Base-by-base conservation (phyloP, 2,329 filamentous ascomycete genomes). In the Ophiostoma populinum region DNA sequence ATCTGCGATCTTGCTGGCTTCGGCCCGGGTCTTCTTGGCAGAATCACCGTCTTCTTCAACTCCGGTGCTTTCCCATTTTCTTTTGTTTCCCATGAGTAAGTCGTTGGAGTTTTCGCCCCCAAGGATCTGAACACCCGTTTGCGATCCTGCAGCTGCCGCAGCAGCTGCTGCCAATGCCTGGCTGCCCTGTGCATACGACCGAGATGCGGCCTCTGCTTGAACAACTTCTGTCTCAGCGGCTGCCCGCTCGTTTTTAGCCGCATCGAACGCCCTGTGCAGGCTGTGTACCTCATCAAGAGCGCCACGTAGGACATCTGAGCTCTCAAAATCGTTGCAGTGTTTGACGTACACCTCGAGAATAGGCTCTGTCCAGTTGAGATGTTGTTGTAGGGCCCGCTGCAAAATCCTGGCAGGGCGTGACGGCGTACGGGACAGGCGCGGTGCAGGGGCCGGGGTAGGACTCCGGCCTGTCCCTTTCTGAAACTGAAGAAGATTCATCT, bases 271-370 rank as follows among this genome's bases (percentile, higher is more conserved):
- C 50, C 73, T 81, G 40, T 61, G 66, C 4, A 73, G 67, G 49
- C 78, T 77, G 44, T 83, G 71, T 7, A 80, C 74, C 40, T 75
- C 70, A 42, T 92, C 73, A 12, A 81, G 63, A 5, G 80, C 82
- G 43, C 66, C 65, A 37, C 85, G 76, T 7, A 94, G 63, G 32
- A 75, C 75, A 18, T 79, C 65, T 1, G 81, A 75, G 36, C 75
- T 71, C 53, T 94, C 87, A 47, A 93, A 86, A 48, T 92, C 82
- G 52, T 92, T 85, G 51, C 86, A 93, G 51, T 87, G 80, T 40
- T 75, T 70, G 30, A 77, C 55, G 46, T 80, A 86, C 30, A 83
- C 64, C 36, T 82, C 75, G 44, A 86, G 59, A 21, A 86, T 60
- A 46, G 73, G 75, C 49, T 86, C 80, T 0, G 81, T 80, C 67